Base-by-base conservation (phyloP, 306 rosid genomes). In the Alnus glutinosa region DNA sequence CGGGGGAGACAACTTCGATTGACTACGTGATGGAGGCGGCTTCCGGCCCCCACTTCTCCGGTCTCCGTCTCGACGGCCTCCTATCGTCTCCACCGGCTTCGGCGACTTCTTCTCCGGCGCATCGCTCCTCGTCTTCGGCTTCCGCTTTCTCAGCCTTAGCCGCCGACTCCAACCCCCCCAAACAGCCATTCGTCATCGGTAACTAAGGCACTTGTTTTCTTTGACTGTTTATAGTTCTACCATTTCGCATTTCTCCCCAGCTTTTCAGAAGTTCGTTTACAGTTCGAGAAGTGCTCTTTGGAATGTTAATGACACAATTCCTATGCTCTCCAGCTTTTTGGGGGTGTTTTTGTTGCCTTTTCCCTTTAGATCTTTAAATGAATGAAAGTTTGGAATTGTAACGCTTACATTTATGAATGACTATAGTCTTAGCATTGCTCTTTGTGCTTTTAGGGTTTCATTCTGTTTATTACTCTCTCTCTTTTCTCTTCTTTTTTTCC, bases 11-110 rank as follows among this genome's bases (percentile, higher is more conserved):
- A 36, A 80, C 84, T n/a, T 75, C 90, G 77, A 90, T 92, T 10
- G 98, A 95, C 78, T 89, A 89, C 82, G 97, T 84, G 0, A 95
- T 92, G 98, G 98, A 92, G 86, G 89, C 90, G n/a, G 98, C 98
- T 0, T 91, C 97, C 1, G 98, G 98, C 7, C 89, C 97, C 58
- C 98, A 95, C 86, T 95, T 95, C 82, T 91, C 98, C 4, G 98
- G 97, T 9, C 97, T 92, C 46, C 86, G 92, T 2, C 87, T 89
- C 49, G 97, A 91, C 83, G 92, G 93, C 69, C 89, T 69, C n/a
- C 81, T 77, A 32, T 84, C 86, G 0, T 81, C 96, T 9, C 85
- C 88, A 0, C 77, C 89, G 3, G 55, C 92, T 23, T 83, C 97
- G 1, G 75, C 92, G 4, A 47, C 88, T 0, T 81, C 93, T 5